Evolutionary conservation across 371 early-diverging fungal species (phyloP), one percentile per base, ranked within the genome.

Genomic region (Capillidium rhysosporum): DNA sequence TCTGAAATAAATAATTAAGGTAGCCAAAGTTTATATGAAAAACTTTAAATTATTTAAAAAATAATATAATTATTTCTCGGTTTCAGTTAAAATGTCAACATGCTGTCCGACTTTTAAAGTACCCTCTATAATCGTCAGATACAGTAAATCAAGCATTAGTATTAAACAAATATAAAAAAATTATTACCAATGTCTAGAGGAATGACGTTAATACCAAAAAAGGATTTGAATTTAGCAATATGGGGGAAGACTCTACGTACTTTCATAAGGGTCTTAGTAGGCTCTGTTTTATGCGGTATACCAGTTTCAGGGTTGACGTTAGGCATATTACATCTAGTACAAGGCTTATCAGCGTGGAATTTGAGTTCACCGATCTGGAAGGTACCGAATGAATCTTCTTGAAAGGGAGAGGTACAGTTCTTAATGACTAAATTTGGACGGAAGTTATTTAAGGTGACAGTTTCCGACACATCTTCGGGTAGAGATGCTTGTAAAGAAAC

Each of bases 261-360:
- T 39, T 59, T 63, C 55, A 62, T 62, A 8, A 69, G 56, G 0
- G 63, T 65, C 57, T 67, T 69, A n/a, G 64, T 63, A 16, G 69
- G 67, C 41, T 69, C 64, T 4, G 55, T 34, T 46, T 59, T 57
- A 46, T 66, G 61, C 57, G 57, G 60, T 54, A 59, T 43, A 29
- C 69, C 69, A 16, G 67, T 67, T 5, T 56, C 64, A 0, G 66
- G 65, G 49, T 69, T 61, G 9, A 69, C 52, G 25, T 63, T 69
- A 23, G 67, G 65, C 55, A 67, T 61, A 47, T 4, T 41, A 40
- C 54, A 53, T 30, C 45, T 41, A 3, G 44, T 10, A 45, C 45
- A 53, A 26, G 54, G 45, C 24, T 44, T 40, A 53, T 25, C 54
- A 16, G 30, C 26, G 12, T 53, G 44, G n/a, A 53, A 44, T n/a